Evolutionary conservation across 768 basidiomycete genomes (phyloP).

Genomic region (Scleroderma bovista): DNA sequence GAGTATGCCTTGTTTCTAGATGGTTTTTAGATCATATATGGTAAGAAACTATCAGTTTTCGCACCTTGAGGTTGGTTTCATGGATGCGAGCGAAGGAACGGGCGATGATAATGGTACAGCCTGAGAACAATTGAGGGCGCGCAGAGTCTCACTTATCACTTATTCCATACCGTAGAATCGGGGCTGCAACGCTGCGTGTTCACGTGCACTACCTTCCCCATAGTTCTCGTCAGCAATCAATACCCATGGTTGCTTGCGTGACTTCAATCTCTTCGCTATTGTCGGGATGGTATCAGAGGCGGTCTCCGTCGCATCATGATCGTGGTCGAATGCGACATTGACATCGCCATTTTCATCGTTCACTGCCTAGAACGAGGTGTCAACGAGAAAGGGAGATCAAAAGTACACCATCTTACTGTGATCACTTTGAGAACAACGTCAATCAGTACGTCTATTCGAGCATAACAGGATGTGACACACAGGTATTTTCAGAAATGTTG

Average conservation of each 20-base stretch:
- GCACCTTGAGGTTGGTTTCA: conserved; percentile 92
- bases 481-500: conserved; percentile 93
- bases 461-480: conserved; percentile 40
- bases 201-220: conserved; percentile 95
- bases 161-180: conserved; percentile 71
- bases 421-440: conserved; percentile 53
- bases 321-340: conserved; percentile 84
- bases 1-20: conserved; percentile 93
- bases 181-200: conserved; percentile 96
- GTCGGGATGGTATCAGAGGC: conserved; percentile 80
- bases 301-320: conserved; percentile 38
- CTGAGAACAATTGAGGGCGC: conserved; percentile 30
- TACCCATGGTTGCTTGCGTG: conserved; percentile 83
- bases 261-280: conserved; percentile 85
- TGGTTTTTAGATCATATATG: conserved; percentile 2
- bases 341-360: conserved; percentile 95
- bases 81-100: conserved; percentile 97
- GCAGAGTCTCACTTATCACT: background rate
- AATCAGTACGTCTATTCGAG: background rate
- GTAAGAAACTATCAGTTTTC: conserved; percentile 7
- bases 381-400: background rate
- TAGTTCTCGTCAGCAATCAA: conserved; percentile 95
- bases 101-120: conserved; percentile 83
- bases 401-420: conserved; percentile 42
- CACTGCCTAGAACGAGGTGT: conserved; percentile 50